Evolutionary conservation across 2,329 filamentous ascomycete species (phyloP).

Genomic region (Colletotrichum chlorophyti): DNA sequence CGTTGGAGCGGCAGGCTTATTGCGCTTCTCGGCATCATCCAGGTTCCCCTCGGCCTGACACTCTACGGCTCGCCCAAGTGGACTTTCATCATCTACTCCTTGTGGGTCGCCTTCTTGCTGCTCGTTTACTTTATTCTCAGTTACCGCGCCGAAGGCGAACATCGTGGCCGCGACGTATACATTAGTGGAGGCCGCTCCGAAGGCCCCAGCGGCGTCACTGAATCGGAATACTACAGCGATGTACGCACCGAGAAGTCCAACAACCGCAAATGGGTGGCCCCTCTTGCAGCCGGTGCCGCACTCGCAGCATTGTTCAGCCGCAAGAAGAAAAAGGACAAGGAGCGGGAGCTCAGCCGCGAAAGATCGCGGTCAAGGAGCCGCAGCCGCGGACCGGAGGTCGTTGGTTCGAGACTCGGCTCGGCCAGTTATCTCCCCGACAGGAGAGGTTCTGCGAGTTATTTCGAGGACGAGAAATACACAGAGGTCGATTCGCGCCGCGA

Average conservation of each 20-base stretch:
- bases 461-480: slow-evolving; percentile 70
- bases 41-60: slow-evolving; percentile 87
- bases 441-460: slow-evolving; percentile 62
- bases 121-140: slow-evolving; percentile 81
- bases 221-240: slow-evolving; percentile 47
- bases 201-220: slow-evolving; percentile 45
- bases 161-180: slow-evolving; percentile 59
- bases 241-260: slow-evolving; percentile 46
- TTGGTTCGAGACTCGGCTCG: slow-evolving; percentile 60
- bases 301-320: slow-evolving; percentile 53
- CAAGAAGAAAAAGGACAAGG: slow-evolving; percentile 48
- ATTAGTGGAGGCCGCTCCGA: slow-evolving; percentile 65
- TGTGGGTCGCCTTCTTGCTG: slow-evolving; percentile 78
- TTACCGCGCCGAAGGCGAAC: slow-evolving; percentile 68
- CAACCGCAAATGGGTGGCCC: slow-evolving; percentile 56
- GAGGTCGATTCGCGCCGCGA: slow-evolving; percentile 47
- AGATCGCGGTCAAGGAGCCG: slow-evolving; percentile 43
- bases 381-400: slow-evolving; percentile 52
- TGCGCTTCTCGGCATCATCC: slow-evolving; percentile 81
- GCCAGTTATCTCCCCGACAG: slow-evolving; percentile 64
- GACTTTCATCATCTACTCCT: slow-evolving; percentile 83
- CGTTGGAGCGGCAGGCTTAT: slow-evolving; percentile 85
- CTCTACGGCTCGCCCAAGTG: slow-evolving; percentile 89
- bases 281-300: slow-evolving; percentile 60
- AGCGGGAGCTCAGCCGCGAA: slow-evolving; percentile 47